phyloP scores from a whole-genome alignment of 768 basidiomycete genomes.

The Pleurotus djamor region DNA sequence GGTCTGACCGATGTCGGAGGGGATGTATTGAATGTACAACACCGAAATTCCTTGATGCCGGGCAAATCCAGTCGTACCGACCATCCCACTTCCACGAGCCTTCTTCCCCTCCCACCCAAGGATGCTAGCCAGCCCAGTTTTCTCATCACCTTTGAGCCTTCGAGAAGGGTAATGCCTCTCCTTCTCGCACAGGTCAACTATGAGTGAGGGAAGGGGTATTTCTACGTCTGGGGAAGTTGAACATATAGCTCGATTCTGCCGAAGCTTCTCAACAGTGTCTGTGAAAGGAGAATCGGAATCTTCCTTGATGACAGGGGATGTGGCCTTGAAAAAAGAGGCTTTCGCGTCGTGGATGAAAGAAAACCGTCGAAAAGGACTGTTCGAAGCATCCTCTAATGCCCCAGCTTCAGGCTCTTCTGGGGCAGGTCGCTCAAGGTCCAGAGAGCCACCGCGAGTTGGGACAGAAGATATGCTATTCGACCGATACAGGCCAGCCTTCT shows the following conservation, averaged over 20 bases:
- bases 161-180: constrained; percentile 38
- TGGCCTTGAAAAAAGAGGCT: constrained; percentile 14
- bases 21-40: constrained; percentile 42
- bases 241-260: constrained; percentile 33
- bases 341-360: constrained; percentile 33
- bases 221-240: constrained; percentile 54
- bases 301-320: constrained; percentile 6
- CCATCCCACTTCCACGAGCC: constrained; percentile 40
- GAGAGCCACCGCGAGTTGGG: constrained; percentile 18
- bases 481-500: constrained; percentile 20
- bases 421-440: constrained; percentile 11
- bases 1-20: constrained; percentile 5
- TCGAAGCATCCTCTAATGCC: constrained; percentile 21
- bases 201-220: constrained; percentile 43
- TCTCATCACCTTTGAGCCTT: constrained; percentile 55
- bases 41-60: constrained; percentile 57
- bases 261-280: constrained; percentile 36
- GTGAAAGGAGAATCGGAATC: constrained; percentile 29
- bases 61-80: constrained; percentile 49
- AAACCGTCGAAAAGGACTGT: constrained; percentile 28
- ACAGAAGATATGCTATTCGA: constrained; percentile 15
- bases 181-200: constrained; percentile 47
- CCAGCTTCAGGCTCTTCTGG: constrained; percentile 12
- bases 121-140: constrained; percentile 45
- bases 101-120: constrained; percentile 60